Percentiles rank a stretch among this genome's conserved stretches.
phyloP scores from a whole-genome alignment of 495 filamentous ascomycete genomes.

The Tuber microsphaerosporum region DNA sequence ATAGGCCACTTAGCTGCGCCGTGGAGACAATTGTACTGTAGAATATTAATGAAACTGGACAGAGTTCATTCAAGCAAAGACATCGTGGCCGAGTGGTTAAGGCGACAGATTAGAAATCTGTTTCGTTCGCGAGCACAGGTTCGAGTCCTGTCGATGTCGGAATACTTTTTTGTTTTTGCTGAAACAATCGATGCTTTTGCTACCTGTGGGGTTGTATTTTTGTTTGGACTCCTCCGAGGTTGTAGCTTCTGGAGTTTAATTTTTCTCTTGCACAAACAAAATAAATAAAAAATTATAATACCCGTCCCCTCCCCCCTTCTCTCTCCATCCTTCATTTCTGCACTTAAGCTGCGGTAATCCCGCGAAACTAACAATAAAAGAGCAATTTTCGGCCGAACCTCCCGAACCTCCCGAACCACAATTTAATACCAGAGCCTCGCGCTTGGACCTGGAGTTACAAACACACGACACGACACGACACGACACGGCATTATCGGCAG shows the following conservation, averaged over 20 bases:
- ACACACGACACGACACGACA: neutral
- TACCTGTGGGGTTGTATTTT: neutral
- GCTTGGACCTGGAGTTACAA: neutral
- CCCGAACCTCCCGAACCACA: neutral
- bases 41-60: neutral
- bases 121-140: constrained; percentile 29
- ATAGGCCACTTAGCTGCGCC: neutral
- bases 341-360: neutral
- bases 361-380: neutral
- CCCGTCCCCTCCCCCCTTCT: neutral
- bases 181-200: neutral
- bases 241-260: neutral
- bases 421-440: neutral
- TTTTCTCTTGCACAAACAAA: too few species aligned
- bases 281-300: too few species aligned
- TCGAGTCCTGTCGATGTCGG: constrained; percentile 29
- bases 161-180: constrained; percentile 11
- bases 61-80: neutral
- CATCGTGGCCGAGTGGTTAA: constrained; percentile 31
- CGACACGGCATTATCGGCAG: neutral
- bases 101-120: constrained; percentile 31
- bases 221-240: neutral
- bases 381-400: neutral
- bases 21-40: neutral
- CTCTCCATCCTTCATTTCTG: neutral